phyloP scores from a whole-genome alignment of 495 filamentous ascomycete genomes.

The Aspergillus wentii region DNA sequence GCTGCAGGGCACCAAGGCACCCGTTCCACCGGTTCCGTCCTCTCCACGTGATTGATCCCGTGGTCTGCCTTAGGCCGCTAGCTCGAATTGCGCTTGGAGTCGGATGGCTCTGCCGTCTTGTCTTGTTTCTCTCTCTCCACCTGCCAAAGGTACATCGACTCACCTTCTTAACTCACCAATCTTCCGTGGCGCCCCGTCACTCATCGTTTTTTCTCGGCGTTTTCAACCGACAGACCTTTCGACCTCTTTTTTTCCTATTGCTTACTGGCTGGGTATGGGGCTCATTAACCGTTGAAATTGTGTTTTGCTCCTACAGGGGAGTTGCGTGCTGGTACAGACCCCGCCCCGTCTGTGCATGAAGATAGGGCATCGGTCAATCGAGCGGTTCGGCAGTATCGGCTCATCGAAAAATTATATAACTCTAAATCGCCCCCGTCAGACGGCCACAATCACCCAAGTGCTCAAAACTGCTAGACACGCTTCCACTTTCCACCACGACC shows the following conservation, averaged over 20 bases:
- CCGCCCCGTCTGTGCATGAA: constrained; percentile 32
- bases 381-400: constrained; percentile 30
- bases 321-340: constrained; percentile 19
- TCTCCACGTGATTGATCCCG: constrained; percentile 6
- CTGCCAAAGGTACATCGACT: constrained; percentile 2
- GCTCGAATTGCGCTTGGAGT: constrained; percentile 11
- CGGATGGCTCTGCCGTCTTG: neutral
- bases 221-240: neutral
- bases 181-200: constrained; percentile 2
- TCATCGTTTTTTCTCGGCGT: neutral
- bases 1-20: constrained; percentile 10
- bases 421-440: no score
- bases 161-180: constrained; percentile 4
- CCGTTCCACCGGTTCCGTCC: constrained; percentile 2
- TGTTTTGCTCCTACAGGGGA: constrained; percentile 16
- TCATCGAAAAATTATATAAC: no score
- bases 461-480: no score
- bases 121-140: constrained; percentile 2
- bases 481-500: constrained; percentile 9
- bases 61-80: constrained; percentile 23
- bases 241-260: neutral
- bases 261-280: constrained; percentile 10
- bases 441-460: no score
- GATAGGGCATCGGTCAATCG: constrained; percentile 27
- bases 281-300: constrained; percentile 9